These are phyloP conservation scores for Marasmius tenuissimus DNA, from an alignment of 1,284 basidiomycete species.

Conservation along the genomic window DNA sequence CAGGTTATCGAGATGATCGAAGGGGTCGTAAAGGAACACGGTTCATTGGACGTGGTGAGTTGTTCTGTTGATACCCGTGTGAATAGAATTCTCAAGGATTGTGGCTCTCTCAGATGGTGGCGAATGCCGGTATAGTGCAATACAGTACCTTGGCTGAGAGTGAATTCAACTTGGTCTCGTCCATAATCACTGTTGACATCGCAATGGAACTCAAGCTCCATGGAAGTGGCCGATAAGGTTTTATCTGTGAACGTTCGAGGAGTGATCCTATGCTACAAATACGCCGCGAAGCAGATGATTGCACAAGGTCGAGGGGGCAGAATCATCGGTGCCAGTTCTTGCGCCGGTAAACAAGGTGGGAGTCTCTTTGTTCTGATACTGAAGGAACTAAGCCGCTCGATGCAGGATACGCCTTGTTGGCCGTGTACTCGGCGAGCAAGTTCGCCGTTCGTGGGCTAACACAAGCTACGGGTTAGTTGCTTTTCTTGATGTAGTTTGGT, in stretches of 20 bases:
- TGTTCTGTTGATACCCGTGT: not conserved
- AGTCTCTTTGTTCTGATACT: not conserved
- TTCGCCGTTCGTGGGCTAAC: conserved; percentile 3
- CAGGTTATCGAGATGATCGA: conserved; percentile 26
- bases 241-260: conserved; percentile 17
- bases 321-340: conserved; percentile 37
- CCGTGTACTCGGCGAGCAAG: not conserved
- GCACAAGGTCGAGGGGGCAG: conserved; percentile 33
- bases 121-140: conserved; percentile 20
- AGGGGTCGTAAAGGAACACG: conserved; percentile 20
- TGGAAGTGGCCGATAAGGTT: conserved; percentile 15
- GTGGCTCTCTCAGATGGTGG: conserved; percentile 19
- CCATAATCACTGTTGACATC: not conserved
- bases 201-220: conserved; percentile 7
- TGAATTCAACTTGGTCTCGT: not conserved
- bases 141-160: conserved; percentile 16
- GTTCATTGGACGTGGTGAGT: conserved; percentile 28
- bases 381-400: not conserved
- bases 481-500: not conserved
- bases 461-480: not conserved
- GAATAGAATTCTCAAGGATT: not conserved
- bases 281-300: conserved; percentile 28
- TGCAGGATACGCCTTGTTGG: not conserved
- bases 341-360: conserved; percentile 30
- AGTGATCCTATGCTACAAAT: conserved; percentile 26